These are phyloP conservation scores for Mycena galericulata DNA, from an alignment of 768 basidiomycete species.

Conservation along the genomic window DNA sequence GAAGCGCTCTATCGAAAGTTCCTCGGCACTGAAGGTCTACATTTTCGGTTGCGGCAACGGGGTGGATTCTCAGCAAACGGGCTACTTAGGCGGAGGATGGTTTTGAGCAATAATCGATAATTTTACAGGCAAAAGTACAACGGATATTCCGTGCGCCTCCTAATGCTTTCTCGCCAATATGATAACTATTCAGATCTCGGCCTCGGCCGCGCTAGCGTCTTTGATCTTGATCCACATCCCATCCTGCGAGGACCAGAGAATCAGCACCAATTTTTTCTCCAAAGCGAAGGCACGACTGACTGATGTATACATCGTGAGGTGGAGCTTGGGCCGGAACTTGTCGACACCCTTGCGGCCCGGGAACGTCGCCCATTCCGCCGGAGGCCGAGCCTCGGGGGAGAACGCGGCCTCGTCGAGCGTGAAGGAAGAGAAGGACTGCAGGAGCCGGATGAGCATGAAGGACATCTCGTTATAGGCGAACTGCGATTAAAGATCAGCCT, in stretches of 20 bases:
- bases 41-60: no score
- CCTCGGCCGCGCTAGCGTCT: conserved; percentile 10
- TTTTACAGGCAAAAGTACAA: conserved; percentile 11
- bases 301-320: conserved; percentile 52
- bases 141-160: no score
- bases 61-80: no score
- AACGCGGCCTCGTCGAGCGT: conserved; percentile 49
- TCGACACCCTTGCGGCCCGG: conserved; percentile 50
- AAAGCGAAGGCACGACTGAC: no score
- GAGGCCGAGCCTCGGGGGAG: conserved; percentile 45
- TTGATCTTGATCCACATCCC: conserved; percentile 29
- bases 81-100: no score
- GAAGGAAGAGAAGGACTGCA: conserved; percentile 54
- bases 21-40: no score
- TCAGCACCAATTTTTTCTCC: not conserved
- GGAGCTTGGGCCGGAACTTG: conserved; percentile 43
- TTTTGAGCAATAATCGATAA: no score
- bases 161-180: no score
- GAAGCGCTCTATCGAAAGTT: no score
- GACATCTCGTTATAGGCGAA: conserved; percentile 37
- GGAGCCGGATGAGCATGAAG: conserved; percentile 47
- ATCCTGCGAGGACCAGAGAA: not conserved
- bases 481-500: not conserved
- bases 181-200: not conserved
- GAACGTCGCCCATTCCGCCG: conserved; percentile 48